A percentile compares a stretch with the other conserved stretches of the same genome.
phyloP scores from a whole-genome alignment of 1,139 yeast genomes.

The Kluyveromyces sp. region DNA sequence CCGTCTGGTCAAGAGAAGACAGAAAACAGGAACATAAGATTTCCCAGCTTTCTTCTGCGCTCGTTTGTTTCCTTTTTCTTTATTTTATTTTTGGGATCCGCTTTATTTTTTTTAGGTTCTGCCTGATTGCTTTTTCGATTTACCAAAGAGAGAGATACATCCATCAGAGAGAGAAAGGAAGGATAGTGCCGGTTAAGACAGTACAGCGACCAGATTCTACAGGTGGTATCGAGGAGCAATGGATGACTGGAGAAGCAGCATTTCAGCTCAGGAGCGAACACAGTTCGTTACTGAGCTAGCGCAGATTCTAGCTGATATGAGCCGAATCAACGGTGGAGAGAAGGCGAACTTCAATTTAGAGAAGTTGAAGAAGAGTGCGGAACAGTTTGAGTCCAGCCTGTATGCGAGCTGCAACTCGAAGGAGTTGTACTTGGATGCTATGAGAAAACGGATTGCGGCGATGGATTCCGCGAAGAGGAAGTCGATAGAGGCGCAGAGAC shows the following conservation, averaged over 20 bases:
- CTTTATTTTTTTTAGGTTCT: no score
- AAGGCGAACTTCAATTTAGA: constrained; percentile 26
- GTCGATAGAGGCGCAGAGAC: constrained; percentile 17
- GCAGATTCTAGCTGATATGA: constrained; percentile 29
- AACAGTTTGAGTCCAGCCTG: constrained; percentile 30
- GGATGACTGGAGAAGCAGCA: constrained; percentile 24
- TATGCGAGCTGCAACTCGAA: constrained; percentile 29
- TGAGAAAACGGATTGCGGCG: constrained; percentile 29
- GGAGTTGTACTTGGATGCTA: constrained; percentile 30
- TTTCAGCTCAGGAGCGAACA: constrained; percentile 28
- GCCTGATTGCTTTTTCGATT: no score
- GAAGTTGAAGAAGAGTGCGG: constrained; percentile 30
- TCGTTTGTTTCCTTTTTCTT: no score
- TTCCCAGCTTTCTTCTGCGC: no score
- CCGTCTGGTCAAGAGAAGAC: no score
- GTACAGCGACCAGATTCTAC: background rate
- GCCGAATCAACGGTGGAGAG: constrained; percentile 29
- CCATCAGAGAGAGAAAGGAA: background rate
- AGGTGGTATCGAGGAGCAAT: constrained; percentile 1
- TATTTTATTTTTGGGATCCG: no score
- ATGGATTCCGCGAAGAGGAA: constrained; percentile 28
- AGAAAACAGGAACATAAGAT: no score
- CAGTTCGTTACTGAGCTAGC: constrained; percentile 28
- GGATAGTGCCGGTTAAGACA: background rate
- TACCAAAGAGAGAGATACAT: no score